Evolutionary conservation across 2,329 filamentous ascomycete genomes (phyloP), one percentile per base, ranked within the genome.

Genomic region (Cadophora sp.): DNA sequence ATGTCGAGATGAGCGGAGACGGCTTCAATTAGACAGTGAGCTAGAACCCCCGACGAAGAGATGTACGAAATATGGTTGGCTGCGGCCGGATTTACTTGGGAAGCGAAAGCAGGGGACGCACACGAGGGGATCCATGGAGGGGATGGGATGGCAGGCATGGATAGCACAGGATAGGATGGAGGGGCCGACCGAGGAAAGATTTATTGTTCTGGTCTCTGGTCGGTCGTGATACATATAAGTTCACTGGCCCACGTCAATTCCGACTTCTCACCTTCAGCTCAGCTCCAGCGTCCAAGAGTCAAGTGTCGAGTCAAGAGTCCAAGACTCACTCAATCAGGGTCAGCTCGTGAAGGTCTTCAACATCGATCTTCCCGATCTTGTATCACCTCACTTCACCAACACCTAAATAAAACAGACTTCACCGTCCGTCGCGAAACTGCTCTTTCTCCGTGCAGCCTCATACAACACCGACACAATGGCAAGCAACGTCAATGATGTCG

Each of bases 261-360:
- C 14, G 6, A 16, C 24, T 29, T 60, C 37, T 46, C 37, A 46
- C 31, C 56, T 60, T 19, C 56, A 46, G 56, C 56, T 60, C 34
- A 43, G 56, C 56, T 60, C 56, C 56, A 60, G 56, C 56, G 40
- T 43, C 40, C 40, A 43, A 43, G 40, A 43, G 40, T 43, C 40
- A 43, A 43, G 11, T 19, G 40, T 43, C 40, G 40, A 43, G 40
- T 43, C 40, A 14, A 43, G 40, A 43, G 40, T 43, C 31, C 40
- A 43, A 43, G 40, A 43, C 40, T 43, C 40, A 12, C 40, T 43
- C 40, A 16, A 19, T 43, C 14, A 43, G 40, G 40, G 34, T 27
- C 56, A 60, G 56, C 56, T 60, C 56, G 56, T 60, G 56, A 43
- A 60, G 56, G 56, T 60, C 37, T 60, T 60, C n/a, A 60, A 60